These are phyloP conservation scores for Carpediemonas membranifera DNA, from an alignment of 78 protist genomes.

Conservation along the genomic window DNA sequence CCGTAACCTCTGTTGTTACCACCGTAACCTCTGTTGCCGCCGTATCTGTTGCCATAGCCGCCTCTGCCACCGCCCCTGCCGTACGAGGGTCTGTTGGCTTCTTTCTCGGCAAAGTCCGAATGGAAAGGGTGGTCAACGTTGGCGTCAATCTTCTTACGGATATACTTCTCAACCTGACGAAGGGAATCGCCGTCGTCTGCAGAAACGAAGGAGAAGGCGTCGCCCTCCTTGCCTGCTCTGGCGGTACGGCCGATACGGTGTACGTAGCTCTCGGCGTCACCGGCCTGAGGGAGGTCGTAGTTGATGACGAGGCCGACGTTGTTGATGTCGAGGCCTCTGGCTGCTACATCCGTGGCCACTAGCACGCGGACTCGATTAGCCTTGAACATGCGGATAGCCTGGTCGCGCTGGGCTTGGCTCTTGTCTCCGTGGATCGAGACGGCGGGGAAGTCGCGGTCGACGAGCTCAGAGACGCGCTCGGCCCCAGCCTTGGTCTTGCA, in stretches of 20 bases:
- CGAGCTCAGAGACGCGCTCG: conserved; percentile 24
- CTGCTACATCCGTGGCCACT: conserved; percentile 78
- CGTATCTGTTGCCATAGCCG: no score
- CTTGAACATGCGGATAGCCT: conserved; percentile 27
- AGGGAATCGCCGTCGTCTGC: not conserved
- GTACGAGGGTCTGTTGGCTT: no score
- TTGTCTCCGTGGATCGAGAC: conserved; percentile 64
- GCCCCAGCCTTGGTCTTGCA: conserved; percentile 30
- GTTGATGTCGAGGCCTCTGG: conserved; percentile 73
- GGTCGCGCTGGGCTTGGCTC: conserved; percentile 24
- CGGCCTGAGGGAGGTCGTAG: no score
- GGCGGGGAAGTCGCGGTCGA: not conserved
- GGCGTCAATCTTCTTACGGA: not conserved
- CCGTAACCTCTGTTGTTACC: no score
- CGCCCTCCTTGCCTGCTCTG: not conserved
- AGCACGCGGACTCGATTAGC: conserved; percentile 5
- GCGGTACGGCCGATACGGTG: not conserved
- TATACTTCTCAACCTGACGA: not conserved
- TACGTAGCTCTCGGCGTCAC: not conserved
- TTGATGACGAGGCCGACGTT: no score
- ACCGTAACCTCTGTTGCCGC: no score
- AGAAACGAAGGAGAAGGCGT: not conserved
- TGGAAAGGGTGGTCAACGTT: not conserved
- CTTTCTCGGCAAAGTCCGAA: no score
- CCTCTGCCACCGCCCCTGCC: no score